A percentile compares a stretch with the other conserved stretches of the same genome.
Conservation (phyloP, 495 filamentous ascomycete genomes). For the Aspergillus sparsus region DNA sequence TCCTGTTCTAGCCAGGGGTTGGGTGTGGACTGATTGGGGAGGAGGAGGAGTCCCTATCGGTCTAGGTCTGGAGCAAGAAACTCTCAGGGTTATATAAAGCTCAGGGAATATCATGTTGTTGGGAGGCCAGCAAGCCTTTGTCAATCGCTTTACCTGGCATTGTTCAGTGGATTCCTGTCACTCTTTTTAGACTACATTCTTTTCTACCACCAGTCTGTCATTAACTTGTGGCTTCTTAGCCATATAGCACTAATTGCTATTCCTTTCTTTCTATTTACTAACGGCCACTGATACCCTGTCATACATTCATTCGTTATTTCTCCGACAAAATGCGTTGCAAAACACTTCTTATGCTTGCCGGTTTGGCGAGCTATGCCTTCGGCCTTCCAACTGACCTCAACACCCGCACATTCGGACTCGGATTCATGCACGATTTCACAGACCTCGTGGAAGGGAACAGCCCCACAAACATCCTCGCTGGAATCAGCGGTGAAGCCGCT, state of each 20-base stretch:
- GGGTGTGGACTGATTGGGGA: slow-evolving; percentile 22
- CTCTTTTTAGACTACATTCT: slow-evolving; percentile 26
- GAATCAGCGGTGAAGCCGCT: slow-evolving; percentile 40
- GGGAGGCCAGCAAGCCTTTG: slow-evolving; percentile 25
- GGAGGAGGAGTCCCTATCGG: slow-evolving; percentile 23
- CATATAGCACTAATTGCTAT: slow-evolving; percentile 23
- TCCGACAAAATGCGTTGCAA: slow-evolving; percentile 41
- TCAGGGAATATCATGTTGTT: slow-evolving; percentile 30
- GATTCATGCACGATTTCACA: slow-evolving; percentile 4
- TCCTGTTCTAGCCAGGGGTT: slow-evolving; percentile 14
- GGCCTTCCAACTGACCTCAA: slow-evolving; percentile 39
- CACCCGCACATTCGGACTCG: slow-evolving; percentile 32
- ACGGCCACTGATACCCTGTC: neutral
- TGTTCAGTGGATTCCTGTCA: slow-evolving; percentile 27
- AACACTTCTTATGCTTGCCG: slow-evolving; percentile 40
- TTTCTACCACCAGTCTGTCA: slow-evolving; percentile 38
- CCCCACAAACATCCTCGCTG: slow-evolving; percentile 29
- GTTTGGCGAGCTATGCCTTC: slow-evolving; percentile 39
- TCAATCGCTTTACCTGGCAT: slow-evolving; percentile 28
- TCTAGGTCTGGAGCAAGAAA: slow-evolving; percentile 13
- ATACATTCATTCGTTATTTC: slow-evolving; percentile 19
- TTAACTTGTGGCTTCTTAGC: slow-evolving; percentile 32
- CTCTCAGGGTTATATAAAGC: slow-evolving; percentile 49
- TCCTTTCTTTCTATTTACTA: slow-evolving; percentile 15
- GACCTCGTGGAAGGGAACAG: slow-evolving; percentile 33